Evolutionary conservation across 2,329 filamentous ascomycete species (phyloP).

Genomic region (Rhynchosporium graminicola): DNA sequence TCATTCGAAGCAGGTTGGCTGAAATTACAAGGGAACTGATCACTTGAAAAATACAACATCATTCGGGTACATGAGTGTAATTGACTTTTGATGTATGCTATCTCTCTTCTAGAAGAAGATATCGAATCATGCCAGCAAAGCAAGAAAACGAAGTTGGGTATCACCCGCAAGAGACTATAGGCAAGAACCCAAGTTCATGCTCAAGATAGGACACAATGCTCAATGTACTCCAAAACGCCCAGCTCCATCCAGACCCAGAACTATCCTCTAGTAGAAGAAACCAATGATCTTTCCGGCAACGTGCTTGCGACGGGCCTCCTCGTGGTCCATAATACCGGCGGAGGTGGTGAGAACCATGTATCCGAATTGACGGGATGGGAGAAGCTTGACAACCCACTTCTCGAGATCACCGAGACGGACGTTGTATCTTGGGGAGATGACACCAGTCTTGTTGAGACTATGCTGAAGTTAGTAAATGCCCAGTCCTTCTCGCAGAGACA

Average conservation of each 20-base stretch:
- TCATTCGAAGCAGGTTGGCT: background rate
- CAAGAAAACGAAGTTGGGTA: conserved; percentile 37
- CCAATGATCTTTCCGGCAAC: conserved; percentile 99
- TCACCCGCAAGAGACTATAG: conserved; percentile 29
- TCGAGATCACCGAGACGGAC: conserved; percentile 95
- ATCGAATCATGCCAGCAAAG: conserved; percentile 30
- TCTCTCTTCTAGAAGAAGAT: conserved; percentile 34
- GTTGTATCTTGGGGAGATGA: conserved; percentile 99
- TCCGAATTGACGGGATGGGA: conserved; percentile 99
- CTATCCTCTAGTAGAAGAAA: conserved; percentile 86
- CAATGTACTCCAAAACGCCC: conserved; percentile 38
- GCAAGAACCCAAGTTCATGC: conserved; percentile 23
- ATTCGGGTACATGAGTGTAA: conserved; percentile 36
- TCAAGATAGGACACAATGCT: conserved; percentile 37
- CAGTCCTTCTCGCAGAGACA: background rate
- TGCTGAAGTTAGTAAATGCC: conserved; percentile 22
- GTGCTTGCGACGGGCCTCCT: conserved; percentile 99
- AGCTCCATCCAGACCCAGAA: conserved; percentile 13
- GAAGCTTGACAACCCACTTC: conserved; percentile 99
- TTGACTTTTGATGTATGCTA: conserved; percentile 41
- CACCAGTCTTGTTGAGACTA: conserved; percentile 94
- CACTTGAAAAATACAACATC: background rate
- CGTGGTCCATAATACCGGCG: conserved; percentile 99
- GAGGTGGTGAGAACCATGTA: conserved; percentile 99
- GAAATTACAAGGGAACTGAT: background rate